These are phyloP conservation scores for Acacia concinna DNA, from an alignment of 331 rosid species.

Conservation along the genomic window DNA sequence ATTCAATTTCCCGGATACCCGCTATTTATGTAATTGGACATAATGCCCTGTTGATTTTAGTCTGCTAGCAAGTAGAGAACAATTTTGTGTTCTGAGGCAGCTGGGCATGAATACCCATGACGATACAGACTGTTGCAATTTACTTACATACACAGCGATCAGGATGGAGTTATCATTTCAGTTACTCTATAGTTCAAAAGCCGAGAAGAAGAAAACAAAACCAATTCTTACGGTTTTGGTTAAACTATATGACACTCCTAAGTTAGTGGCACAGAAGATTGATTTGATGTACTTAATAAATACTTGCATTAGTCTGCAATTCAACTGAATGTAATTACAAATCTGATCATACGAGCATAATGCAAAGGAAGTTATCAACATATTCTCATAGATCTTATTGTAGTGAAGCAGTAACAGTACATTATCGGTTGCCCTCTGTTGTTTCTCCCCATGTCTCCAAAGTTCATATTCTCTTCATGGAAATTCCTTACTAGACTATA, in stretches of 20 bases:
- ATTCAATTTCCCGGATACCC: neutral
- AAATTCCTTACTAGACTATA: neutral
- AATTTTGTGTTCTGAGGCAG: neutral
- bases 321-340: neutral
- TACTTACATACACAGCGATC: neutral
- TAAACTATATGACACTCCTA: neutral
- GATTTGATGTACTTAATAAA: neutral
- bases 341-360: neutral
- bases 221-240: too few species aligned
- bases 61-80: neutral
- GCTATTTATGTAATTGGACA: too few species aligned
- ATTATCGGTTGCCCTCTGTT: neutral
- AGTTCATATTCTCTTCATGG: neutral
- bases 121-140: neutral
- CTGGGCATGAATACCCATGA: neutral
- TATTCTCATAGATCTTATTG: neutral
- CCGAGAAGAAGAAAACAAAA: neutral
- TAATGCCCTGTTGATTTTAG: neutral
- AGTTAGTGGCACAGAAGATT: neutral
- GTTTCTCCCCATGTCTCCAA: neutral
- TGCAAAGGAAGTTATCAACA: neutral
- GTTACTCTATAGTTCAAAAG: neutral
- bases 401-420: neutral
- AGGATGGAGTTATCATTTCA: neutral
- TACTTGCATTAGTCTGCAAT: neutral